A percentile compares a stretch with the other conserved stretches of the same genome.
Conservation (phyloP, 2,329 filamentous ascomycete genomes). For the Calonectria crousiana region DNA sequence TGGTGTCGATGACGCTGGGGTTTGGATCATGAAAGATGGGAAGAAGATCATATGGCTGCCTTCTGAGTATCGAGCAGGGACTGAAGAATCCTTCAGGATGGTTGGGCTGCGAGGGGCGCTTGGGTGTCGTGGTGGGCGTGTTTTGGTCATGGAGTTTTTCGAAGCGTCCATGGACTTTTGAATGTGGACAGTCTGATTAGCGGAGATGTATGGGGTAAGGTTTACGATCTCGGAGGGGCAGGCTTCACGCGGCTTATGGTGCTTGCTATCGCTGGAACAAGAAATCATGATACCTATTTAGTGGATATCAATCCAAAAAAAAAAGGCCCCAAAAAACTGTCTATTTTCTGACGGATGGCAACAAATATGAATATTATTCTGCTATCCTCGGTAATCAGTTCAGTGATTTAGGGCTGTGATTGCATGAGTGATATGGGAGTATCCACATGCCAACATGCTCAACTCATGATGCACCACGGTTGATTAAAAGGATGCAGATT, state of each 20-base stretch:
- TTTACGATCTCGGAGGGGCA: not conserved
- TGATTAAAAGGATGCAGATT: not conserved
- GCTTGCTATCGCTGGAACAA: not conserved
- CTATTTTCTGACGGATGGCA: not conserved
- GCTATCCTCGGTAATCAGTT: not conserved
- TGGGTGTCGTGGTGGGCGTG: not conserved
- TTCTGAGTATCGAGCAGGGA: not conserved
- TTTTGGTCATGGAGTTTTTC: not conserved
- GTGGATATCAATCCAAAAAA: not conserved
- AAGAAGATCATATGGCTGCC: not conserved
- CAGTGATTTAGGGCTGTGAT: not conserved
- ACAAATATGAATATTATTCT: not conserved
- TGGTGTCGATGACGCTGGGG: not conserved
- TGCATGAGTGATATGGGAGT: not conserved
- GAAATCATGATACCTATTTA: not conserved
- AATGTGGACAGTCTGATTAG: not conserved
- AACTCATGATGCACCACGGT: not conserved
- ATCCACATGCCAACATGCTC: not conserved
- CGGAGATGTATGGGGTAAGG: not conserved
- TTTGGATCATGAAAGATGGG: not conserved
- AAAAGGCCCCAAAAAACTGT: too few species aligned
- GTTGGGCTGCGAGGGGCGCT: not conserved
- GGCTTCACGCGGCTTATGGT: not conserved
- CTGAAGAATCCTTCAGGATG: not conserved
- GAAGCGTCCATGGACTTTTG: not conserved